phyloP scores from a whole-genome alignment of 768 basidiomycete genomes.

The Leccinum imitatum region DNA sequence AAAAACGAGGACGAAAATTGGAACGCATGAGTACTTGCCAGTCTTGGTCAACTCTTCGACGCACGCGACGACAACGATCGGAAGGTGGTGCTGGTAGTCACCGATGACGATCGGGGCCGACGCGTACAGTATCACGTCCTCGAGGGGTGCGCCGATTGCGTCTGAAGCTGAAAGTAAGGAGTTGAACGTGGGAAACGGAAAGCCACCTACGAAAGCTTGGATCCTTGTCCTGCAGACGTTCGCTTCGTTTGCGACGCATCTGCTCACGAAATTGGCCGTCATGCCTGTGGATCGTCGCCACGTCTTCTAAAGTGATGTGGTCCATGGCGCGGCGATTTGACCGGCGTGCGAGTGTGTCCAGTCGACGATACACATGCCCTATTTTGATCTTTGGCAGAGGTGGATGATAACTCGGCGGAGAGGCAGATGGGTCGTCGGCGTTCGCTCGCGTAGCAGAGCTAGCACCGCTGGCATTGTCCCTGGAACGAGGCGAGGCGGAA shows the following conservation, averaged over 20 bases:
- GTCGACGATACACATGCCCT: slow-evolving; percentile 25
- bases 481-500: neutral
- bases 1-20: too few species aligned
- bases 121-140: slow-evolving; percentile 33
- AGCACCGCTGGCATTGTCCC: neutral
- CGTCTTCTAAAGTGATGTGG: slow-evolving; percentile 26
- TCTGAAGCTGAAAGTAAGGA: slow-evolving; percentile 20
- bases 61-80: slow-evolving; percentile 38
- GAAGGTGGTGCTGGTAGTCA: slow-evolving; percentile 39
- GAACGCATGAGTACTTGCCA: too few species aligned
- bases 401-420: slow-evolving; percentile 6
- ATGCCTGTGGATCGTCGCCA: slow-evolving; percentile 14
- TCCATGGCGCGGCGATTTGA: slow-evolving; percentile 27
- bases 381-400: slow-evolving; percentile 20
- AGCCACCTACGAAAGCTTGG: slow-evolving; percentile 27
- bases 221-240: slow-evolving; percentile 22
- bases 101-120: slow-evolving; percentile 35
- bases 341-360: slow-evolving; percentile 27
- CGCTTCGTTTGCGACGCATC: slow-evolving; percentile 19
- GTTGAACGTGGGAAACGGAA: neutral
- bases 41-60: too few species aligned
- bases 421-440: neutral
- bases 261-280: slow-evolving; percentile 28
- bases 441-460: neutral
- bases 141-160: slow-evolving; percentile 37